phyloP scores from a whole-genome alignment of 1,284 basidiomycete genomes.

The Naganishia albida region DNA sequence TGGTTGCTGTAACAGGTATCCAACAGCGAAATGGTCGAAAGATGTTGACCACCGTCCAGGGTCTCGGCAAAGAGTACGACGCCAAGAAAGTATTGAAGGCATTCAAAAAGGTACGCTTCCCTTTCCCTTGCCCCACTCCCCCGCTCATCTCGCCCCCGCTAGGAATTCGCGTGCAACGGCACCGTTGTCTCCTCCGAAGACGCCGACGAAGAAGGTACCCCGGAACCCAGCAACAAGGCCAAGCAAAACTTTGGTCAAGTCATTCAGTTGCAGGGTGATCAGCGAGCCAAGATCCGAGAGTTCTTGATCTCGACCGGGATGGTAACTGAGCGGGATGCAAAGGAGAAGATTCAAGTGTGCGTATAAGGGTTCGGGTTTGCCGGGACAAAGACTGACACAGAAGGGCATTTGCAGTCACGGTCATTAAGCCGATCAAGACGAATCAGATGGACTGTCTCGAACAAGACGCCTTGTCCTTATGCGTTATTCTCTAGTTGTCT shows the following conservation, averaged over 20 bases:
- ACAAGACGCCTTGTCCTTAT: not conserved
- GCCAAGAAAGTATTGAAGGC: slow-evolving; percentile 97
- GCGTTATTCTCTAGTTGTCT: slow-evolving; percentile 4
- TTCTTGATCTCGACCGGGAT: slow-evolving; percentile 69
- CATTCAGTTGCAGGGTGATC: slow-evolving; percentile 99
- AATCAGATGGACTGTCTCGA: not conserved
- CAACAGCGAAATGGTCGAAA: slow-evolving; percentile 99
- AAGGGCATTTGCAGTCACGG: slow-evolving; percentile 7
- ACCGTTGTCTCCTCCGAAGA: slow-evolving; percentile 69
- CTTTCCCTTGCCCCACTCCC: not conserved
- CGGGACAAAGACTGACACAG: not conserved
- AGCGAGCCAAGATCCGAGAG: slow-evolving; percentile 83
- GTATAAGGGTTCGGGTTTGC: slow-evolving; percentile 22
- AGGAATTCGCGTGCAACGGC: slow-evolving; percentile 99
- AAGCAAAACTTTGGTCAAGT: slow-evolving; percentile 96
- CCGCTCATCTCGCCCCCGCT: slow-evolving; percentile 28
- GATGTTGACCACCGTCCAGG: slow-evolving; percentile 97
- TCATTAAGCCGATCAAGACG: slow-evolving; percentile 13
- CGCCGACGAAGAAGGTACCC: slow-evolving; percentile 46
- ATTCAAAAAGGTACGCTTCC: slow-evolving; percentile 81
- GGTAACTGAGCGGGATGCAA: slow-evolving; percentile 53
- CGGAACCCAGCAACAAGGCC: slow-evolving; percentile 39
- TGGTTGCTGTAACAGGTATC: slow-evolving; percentile 58
- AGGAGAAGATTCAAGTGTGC: slow-evolving; percentile 55
- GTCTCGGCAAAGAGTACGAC: slow-evolving; percentile 94